phyloP scores from a whole-genome alignment of 108 stramenopile species.

The Stephanodiscus minutulus region DNA sequence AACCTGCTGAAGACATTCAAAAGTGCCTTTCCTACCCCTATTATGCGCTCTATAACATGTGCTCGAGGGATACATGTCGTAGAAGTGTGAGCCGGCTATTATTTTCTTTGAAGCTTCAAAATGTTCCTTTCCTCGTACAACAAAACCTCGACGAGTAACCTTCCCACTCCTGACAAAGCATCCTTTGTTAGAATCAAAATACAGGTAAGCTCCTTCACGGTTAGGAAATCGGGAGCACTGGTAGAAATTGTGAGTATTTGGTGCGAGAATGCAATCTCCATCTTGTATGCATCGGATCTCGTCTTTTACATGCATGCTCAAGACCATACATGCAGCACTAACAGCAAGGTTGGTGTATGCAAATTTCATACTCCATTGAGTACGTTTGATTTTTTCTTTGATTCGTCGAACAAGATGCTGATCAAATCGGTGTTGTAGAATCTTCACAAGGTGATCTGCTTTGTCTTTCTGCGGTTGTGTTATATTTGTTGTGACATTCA shows the following conservation, averaged over 20 bases:
- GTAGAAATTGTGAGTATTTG: not conserved
- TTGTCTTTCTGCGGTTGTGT: no score
- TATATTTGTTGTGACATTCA: no score
- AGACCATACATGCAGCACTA: not conserved
- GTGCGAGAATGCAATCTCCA: not conserved
- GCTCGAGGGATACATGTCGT: not conserved
- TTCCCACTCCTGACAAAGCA: not conserved
- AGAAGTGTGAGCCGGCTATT: not conserved
- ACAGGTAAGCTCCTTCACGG: not conserved
- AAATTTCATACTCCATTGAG: no score
- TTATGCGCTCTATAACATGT: not conserved
- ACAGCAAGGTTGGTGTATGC: not conserved
- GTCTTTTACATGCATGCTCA: not conserved
- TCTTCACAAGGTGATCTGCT: no score
- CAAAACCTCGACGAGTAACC: not conserved
- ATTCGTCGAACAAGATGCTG: no score
- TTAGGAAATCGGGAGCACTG: not conserved
- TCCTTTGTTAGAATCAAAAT: not conserved
- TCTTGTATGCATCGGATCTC: not conserved
- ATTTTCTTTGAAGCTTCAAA: not conserved
- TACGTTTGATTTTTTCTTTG: not conserved
- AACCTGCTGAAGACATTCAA: not conserved
- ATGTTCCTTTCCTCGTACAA: not conserved
- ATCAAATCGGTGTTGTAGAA: no score
- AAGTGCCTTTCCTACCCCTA: not conserved